Base-by-base conservation (phyloP, 1,284 basidiomycete genomes). In the Anthracocystis panici-leucophaei region DNA sequence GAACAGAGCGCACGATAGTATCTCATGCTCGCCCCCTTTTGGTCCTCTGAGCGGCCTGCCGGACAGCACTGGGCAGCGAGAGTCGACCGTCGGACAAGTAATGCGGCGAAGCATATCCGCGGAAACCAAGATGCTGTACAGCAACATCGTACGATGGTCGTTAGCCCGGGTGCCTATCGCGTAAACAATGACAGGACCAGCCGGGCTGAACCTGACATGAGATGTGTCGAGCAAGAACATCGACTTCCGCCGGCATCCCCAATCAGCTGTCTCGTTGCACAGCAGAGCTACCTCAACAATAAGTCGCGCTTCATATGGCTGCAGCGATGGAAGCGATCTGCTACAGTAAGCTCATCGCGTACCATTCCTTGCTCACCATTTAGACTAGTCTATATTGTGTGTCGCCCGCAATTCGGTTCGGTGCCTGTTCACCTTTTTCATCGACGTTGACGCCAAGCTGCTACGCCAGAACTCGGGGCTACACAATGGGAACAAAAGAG, bases 291-390 rank as follows among this genome's bases (percentile, higher is more conserved):
- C 18, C 8, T 12, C 21, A 14, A 1, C n/a, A 8, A 40, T 23
- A 14, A 18, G 35, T 56, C 64, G 46, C 53, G 57, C 57, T 9
- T n/a, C 21, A 31, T 23, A 50, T 60, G 5, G 33, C 64, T 65
- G 52, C 35, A 65, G 64, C 57, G 64, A 65, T 41, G 41, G 18
- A 55, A 65, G 48, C 64, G 52, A 65, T 50, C 31, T 27, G 42
- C 20, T 12, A n/a, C n/a, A n/a, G n/a, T n/a, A 38, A 29, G 53
- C 52, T 45, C 20, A 18, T 9, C 35, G 50, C 50, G 21, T 11
- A 41, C 38, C 38, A 16, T 25, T 21, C 33, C 12, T 21, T 38
- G 35, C 48, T 33, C 49, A 51, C 48, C 18, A 4, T 27, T 27
- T 27, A 27, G 27, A 27, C 27, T 6, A 38, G 10, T 38, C 35